Evolutionary conservation across 2,329 filamentous ascomycete genomes (phyloP).

Genomic region (Thielaviopsis punctulata): DNA sequence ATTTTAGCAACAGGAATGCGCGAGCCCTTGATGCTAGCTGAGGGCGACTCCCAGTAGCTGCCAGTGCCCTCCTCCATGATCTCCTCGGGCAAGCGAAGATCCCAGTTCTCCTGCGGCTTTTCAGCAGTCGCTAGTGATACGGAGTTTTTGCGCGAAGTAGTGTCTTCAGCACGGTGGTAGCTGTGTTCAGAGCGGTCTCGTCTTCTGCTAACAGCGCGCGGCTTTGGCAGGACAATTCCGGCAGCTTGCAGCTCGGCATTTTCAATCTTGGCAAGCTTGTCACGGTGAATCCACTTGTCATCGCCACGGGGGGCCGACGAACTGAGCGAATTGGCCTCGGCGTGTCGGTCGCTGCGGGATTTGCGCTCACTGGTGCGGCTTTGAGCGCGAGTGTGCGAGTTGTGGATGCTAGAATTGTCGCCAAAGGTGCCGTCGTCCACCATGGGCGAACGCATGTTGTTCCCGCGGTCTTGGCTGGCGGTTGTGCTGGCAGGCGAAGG

Average conservation of each 20-base stretch:
- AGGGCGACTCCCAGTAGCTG: constrained; percentile 29
- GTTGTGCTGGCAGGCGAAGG: constrained; percentile 5
- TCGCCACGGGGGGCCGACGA: constrained; percentile 27
- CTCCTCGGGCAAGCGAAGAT: constrained; percentile 62
- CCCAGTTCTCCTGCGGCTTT: constrained; percentile 38
- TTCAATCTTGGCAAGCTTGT: constrained; percentile 70
- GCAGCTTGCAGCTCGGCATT: constrained; percentile 65
- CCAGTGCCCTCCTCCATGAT: constrained; percentile 43
- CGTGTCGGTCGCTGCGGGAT: constrained; percentile 6
- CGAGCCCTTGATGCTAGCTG: constrained; percentile 37
- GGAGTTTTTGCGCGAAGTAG: constrained; percentile 18
- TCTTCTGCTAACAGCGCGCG: constrained; percentile 34
- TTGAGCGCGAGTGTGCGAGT: constrained; percentile 6
- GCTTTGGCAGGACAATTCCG: constrained; percentile 44
- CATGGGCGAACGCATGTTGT: constrained; percentile 7
- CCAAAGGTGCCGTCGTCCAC: constrained; percentile 8
- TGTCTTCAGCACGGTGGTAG: constrained; percentile 7
- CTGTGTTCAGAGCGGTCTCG: constrained; percentile 12
- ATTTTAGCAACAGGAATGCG: constrained; percentile 73
- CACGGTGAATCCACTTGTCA: constrained; percentile 71
- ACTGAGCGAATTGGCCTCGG: neutral
- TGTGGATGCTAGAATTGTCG: neutral
- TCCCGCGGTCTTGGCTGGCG: constrained; percentile 2
- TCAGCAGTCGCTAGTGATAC: constrained; percentile 22
- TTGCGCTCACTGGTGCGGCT: constrained; percentile 10